Conservation (phyloP, 108 stramenopile genomes). For the Ochromonas danica region DNA sequence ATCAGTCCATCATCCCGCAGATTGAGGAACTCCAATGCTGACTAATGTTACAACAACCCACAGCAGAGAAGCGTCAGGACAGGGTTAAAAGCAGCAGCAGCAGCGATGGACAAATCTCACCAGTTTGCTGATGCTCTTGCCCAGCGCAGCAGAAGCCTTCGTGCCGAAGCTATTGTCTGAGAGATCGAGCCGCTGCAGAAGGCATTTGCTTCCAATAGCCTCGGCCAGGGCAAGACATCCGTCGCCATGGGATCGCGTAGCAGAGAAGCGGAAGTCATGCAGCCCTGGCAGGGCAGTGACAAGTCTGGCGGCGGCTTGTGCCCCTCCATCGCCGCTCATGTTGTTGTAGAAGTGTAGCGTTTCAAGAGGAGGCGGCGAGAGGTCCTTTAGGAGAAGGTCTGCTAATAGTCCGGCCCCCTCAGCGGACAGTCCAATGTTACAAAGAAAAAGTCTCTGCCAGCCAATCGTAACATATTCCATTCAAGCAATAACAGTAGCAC, state of each 20-base stretch:
- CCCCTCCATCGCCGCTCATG: conserved; percentile 31
- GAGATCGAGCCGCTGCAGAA: neutral
- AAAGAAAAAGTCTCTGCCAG: neutral
- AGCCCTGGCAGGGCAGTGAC: neutral
- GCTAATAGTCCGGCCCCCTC: neutral
- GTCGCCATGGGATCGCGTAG: conserved; percentile 12
- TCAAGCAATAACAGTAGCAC: neutral
- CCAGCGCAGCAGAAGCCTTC: neutral
- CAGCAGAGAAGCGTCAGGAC: neutral
- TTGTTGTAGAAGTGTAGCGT: conserved; percentile 33
- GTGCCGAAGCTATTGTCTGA: conserved; percentile 30
- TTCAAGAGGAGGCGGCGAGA: neutral
- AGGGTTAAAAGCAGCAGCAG: neutral
- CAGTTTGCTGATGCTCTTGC: neutral
- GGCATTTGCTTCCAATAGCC: neutral
- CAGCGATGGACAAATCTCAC: neutral
- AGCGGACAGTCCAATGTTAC: neutral
- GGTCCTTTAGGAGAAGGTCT: neutral
- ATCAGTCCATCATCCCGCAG: neutral
- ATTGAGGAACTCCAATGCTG: neutral
- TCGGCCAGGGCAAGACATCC: conserved; percentile 31
- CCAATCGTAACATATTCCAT: neutral
- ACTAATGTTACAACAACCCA: neutral
- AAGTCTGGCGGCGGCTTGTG: neutral
- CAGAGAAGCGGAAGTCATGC: conserved; percentile 27